These are phyloP conservation scores for Leptographium radiaticola DNA, from an alignment of 2,329 filamentous ascomycete genomes.

Conservation along the genomic window DNA sequence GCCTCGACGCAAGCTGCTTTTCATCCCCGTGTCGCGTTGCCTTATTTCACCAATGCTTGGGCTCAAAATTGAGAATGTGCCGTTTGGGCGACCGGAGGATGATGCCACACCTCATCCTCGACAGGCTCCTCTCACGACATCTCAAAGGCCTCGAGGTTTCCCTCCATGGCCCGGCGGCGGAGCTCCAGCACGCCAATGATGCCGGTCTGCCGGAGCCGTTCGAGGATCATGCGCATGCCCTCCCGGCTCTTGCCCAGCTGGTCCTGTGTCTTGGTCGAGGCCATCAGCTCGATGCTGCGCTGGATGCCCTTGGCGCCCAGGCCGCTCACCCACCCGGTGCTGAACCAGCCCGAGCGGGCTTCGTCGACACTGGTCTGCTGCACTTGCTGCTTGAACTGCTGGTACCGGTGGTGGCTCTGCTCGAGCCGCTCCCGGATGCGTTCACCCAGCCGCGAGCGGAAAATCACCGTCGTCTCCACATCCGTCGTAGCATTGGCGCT, in stretches of 20 bases:
- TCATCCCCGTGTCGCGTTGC: too few relatives aligned
- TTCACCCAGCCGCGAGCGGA: conserved; percentile 60
- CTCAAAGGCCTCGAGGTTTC: conserved; percentile 18
- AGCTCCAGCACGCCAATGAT: conserved; percentile 46
- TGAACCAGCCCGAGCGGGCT: conserved; percentile 19
- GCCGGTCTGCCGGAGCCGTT: conserved; percentile 48
- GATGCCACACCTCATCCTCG: too few relatives aligned
- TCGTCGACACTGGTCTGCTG: conserved; percentile 18
- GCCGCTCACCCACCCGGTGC: conserved; percentile 27
- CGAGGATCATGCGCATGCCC: conserved; percentile 71
- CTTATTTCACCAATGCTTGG: too few relatives aligned
- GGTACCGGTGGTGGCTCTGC: conserved; percentile 21
- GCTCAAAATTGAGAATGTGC: too few relatives aligned
- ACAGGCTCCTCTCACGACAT: background rate
- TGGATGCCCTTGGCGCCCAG: conserved; percentile 64
- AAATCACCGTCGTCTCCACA: conserved; percentile 61
- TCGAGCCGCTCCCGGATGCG: conserved; percentile 44
- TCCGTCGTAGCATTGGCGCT: conserved; percentile 33
- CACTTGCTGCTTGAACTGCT: conserved; percentile 16
- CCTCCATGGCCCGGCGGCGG: conserved; percentile 29
- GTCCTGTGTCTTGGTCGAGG: conserved; percentile 62
- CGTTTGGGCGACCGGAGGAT: too few relatives aligned
- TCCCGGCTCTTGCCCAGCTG: conserved; percentile 70
- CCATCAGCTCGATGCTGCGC: conserved; percentile 66
- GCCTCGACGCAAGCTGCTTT: background rate